Percentiles rank a stretch among this genome's conserved stretches.
phyloP scores from a whole-genome alignment of 1,139 yeast species.

The Protomyces macrosporus region DNA sequence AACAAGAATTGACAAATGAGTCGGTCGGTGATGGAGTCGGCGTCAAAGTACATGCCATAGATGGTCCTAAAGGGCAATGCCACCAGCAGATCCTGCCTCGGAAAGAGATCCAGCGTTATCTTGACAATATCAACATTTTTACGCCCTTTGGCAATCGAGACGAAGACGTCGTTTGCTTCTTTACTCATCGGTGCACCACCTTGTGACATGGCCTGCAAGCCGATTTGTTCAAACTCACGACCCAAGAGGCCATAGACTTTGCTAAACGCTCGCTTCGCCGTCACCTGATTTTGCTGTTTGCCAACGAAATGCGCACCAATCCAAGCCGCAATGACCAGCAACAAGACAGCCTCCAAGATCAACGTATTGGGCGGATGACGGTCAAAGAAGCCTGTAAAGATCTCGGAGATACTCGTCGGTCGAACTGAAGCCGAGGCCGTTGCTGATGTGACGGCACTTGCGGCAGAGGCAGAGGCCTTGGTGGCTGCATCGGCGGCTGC shows the following conservation, averaged over 20 bases:
- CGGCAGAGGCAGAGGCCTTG: not conserved
- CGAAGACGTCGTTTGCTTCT: conserved; percentile 65
- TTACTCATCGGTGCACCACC: conserved; percentile 45
- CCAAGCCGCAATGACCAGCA: conserved; percentile 49
- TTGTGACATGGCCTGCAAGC: conserved; percentile 45
- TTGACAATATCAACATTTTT: conserved; percentile 61
- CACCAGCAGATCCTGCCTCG: conserved; percentile 79
- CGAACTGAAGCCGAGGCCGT: not conserved
- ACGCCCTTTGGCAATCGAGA: conserved; percentile 87
- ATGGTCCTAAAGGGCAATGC: conserved; percentile 47
- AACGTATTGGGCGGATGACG: conserved; percentile 45
- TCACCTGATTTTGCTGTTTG: conserved; percentile 28
- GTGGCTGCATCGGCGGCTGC: not conserved
- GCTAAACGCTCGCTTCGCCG: conserved; percentile 30
- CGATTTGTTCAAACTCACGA: conserved; percentile 74
- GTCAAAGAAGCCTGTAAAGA: conserved; percentile 13
- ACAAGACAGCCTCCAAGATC: conserved; percentile 61
- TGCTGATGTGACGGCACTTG: not conserved
- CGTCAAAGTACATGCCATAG: conserved; percentile 28
- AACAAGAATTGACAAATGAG: conserved; percentile 6
- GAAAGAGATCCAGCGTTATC: conserved; percentile 58
- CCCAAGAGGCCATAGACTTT: conserved; percentile 44
- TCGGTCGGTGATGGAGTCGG: conserved; percentile 32
- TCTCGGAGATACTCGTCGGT: not conserved
- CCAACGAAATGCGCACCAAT: conserved; percentile 39